Conservation (phyloP, 164 flowering plant species). For the Magnolia officinalis region DNA sequence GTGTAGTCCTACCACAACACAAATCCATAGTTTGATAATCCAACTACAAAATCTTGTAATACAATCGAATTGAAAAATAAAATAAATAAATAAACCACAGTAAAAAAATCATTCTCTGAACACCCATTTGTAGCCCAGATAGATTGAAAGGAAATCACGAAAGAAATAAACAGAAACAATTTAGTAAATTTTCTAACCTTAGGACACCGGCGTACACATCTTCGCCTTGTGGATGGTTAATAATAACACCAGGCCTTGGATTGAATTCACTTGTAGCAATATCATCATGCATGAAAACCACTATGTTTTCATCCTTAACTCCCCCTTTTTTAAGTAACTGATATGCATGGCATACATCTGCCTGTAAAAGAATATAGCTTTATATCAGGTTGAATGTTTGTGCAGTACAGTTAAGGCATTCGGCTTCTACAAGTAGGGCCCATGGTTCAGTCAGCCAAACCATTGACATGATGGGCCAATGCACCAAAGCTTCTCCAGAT, state of each 20-base stretch:
- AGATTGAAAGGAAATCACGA: background rate
- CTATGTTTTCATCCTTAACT: conserved; percentile 79
- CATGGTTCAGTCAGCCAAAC: too few relatives aligned
- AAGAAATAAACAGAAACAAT: background rate
- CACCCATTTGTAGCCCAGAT: background rate
- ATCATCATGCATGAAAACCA: conserved; percentile 91
- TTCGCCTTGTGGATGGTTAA: conserved; percentile 71
- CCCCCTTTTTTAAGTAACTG: conserved; percentile 83
- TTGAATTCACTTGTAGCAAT: conserved; percentile 57
- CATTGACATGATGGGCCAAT: too few relatives aligned
- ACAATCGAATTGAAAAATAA: background rate
- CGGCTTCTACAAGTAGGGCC: too few relatives aligned
- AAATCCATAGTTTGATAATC: background rate
- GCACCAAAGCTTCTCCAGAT: too few relatives aligned
- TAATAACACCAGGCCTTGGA: conserved; percentile 76
- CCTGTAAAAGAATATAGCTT: conserved; percentile 35
- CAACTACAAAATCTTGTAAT: background rate
- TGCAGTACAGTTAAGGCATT: too few relatives aligned
- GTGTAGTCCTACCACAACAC: conserved; percentile 28
- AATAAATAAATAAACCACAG: background rate
- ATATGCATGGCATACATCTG: conserved; percentile 93
- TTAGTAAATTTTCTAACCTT: conserved; percentile 44
- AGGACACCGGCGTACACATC: conserved; percentile 84
- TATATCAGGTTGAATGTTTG: too few relatives aligned
- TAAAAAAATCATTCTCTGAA: background rate